Base-by-base conservation (phyloP, 176 grass and related monocot species). In the Ampelocalamus luodianensis region DNA sequence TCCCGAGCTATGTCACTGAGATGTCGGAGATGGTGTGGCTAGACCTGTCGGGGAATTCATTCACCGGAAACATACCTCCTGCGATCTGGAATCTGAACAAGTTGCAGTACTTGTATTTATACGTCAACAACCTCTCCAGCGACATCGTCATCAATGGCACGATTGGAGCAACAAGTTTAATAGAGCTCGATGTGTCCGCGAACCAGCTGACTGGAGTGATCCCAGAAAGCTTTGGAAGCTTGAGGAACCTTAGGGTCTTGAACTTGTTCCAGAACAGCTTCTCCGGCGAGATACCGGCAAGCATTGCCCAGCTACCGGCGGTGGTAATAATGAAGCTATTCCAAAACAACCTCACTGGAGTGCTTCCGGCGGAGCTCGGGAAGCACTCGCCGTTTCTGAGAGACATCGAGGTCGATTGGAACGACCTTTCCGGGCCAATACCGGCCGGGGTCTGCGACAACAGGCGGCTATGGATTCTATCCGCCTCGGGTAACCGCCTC, bases 131-230 rank as follows among this genome's bases (percentile, higher is more conserved):
- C 0, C 59, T 98, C 13, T 7, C 81, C 6, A 91, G 91, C 5
- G 64, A 79, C 3, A 51, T 96, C 26, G 58, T 32, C 53, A 34
- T 90, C 68, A 51, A 82, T 0, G 59, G 87, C 42, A 1, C 74
- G 0, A 85, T 95, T 24, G 72, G 43, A 16, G 91, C 93, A 0
- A 20, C 65, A 1, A 26, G 74, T 27, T 23, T 98, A 10, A 11
- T 40, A 1, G 0, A 23, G 53, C 38, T 98, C 9, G 96, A 98
- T 81, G 0, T 96, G 15, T 89, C 96, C 0, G 13, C 0, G 0
- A 98, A 98, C 74, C 20, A 86, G 55, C 43, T 98, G 34, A 91
- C 10, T 3, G 96, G 96, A 13, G 38, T 45, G 12, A 92, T 98
- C 87, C 79, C 96, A 1, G 81, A 92, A 17, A 82, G 78, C 29